Conservation (phyloP, 1,139 yeast genomes). For the Pichia sp. region DNA sequence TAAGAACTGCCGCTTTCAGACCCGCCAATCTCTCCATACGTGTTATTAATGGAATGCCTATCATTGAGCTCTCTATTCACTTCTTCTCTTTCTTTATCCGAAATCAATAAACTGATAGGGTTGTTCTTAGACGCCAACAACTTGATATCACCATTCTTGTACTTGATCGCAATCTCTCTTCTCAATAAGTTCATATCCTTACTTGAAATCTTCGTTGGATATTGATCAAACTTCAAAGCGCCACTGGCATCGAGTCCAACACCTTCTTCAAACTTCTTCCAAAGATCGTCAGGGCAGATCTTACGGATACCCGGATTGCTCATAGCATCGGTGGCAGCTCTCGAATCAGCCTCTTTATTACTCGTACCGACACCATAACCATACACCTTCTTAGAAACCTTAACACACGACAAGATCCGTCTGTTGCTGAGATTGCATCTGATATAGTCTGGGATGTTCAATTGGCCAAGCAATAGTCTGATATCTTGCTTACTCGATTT, state of each 20-base stretch:
- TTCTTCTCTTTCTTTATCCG: conserved; percentile 8
- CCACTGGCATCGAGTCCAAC: conserved; percentile 17
- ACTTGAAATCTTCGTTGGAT: conserved; percentile 3
- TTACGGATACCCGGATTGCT: conserved; percentile 36
- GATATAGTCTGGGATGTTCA: conserved; percentile 64
- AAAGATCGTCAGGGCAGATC: conserved; percentile 17
- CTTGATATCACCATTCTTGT: conserved; percentile 16
- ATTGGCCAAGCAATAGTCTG: conserved; percentile 77
- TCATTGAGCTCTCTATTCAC: conserved; percentile 5
- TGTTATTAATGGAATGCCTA: conserved; percentile 6
- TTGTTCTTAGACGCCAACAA: conserved; percentile 17
- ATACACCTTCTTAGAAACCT: conserved; percentile 45
- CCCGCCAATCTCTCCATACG: conserved; percentile 4
- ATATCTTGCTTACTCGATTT: conserved; percentile 71
- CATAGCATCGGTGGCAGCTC: conserved; percentile 71
- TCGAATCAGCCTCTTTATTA: conserved; percentile 62
- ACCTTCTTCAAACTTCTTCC: conserved; percentile 16
- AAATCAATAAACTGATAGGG: conserved; percentile 10
- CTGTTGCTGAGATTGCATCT: conserved; percentile 43
- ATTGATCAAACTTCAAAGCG: conserved; percentile 16
- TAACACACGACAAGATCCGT: conserved; percentile 46
- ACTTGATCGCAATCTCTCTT: conserved; percentile 17
- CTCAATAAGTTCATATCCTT: conserved; percentile 14
- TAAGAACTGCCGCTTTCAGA: not conserved
- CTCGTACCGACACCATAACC: conserved; percentile 63